These are phyloP conservation scores for Grosmannia penicillata DNA, from an alignment of 2,329 filamentous ascomycete genomes.

Conservation along the genomic window DNA sequence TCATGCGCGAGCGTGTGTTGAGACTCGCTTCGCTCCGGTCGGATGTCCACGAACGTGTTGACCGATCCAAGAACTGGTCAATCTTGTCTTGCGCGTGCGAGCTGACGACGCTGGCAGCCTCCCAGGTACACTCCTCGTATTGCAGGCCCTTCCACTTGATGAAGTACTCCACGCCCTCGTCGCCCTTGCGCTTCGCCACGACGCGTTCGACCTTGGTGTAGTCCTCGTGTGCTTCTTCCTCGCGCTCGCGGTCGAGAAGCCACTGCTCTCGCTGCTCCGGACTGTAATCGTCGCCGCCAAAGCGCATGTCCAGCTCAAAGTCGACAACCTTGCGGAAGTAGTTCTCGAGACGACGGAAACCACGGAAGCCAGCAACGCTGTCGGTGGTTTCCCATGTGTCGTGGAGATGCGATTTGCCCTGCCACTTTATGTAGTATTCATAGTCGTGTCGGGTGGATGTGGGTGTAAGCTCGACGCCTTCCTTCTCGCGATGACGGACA, in stretches of 20 bases:
- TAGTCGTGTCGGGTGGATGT: conserved; percentile 60
- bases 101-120: conserved; percentile 53
- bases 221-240: conserved; percentile 75
- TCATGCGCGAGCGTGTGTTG: conserved; percentile 59
- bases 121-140: conserved; percentile 95
- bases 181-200: conserved; percentile 67
- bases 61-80: conserved; percentile 77
- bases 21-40: conserved; percentile 63
- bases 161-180: conserved; percentile 73
- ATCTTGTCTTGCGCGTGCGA: conserved; percentile 75
- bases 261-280: conserved; percentile 86
- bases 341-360: conserved; percentile 82
- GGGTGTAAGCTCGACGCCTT: conserved; percentile 43
- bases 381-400: conserved; percentile 85
- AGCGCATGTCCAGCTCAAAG: conserved; percentile 62
- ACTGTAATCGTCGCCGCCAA: conserved; percentile 58
- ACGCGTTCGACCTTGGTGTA: conserved; percentile 88
- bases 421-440: conserved; percentile 92
- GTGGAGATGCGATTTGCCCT: conserved; percentile 87
- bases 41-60: conserved; percentile 65
- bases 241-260: conserved; percentile 85
- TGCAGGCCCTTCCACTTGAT: conserved; percentile 95
- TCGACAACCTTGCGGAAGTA: conserved; percentile 77
- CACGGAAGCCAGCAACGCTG: conserved; percentile 60
- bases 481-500: conserved; percentile 69